A percentile compares a stretch with the other conserved stretches of the same genome.
Conservation (phyloP, 306 rosid genomes). For the Vicia faba region DNA sequence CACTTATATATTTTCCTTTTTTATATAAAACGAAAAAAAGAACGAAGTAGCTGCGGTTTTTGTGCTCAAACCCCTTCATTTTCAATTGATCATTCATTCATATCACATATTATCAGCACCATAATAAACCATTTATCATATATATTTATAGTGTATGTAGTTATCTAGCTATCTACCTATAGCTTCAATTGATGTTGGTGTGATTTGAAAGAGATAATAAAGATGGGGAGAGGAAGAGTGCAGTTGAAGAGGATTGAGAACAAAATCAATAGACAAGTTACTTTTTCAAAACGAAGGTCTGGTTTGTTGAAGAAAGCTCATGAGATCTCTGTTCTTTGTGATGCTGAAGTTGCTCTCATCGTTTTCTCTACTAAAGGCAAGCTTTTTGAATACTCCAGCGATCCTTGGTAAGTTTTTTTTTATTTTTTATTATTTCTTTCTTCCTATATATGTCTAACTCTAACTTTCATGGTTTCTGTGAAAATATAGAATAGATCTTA, state of each 20-base stretch:
- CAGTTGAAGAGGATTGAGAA: conserved; percentile 93
- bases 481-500: neutral
- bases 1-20: conserved; percentile 24
- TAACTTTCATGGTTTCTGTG: neutral
- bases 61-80: conserved; percentile 5
- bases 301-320: conserved; percentile 88
- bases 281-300: conserved; percentile 84
- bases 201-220: neutral
- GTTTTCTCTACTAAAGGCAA: conserved; percentile 90
- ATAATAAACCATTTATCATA: neutral
- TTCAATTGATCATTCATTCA: neutral
- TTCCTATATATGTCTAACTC: neutral
- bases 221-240: conserved; percentile 87
- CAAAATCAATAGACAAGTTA: conserved; percentile 88
- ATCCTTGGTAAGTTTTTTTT: conserved; percentile 60
- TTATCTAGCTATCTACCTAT: neutral
- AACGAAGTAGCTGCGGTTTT: neutral
- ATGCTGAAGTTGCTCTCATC: conserved; percentile 84
- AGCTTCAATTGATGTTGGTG: neutral
- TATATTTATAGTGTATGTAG: no score
- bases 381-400: conserved; percentile 70
- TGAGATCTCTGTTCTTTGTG: conserved; percentile 93
- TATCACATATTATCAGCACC: neutral
- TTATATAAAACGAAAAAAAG: conserved; percentile 1
- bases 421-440: neutral